These are phyloP conservation scores for Biscogniauxia sp. DNA, from an alignment of 2,329 filamentous ascomycete species.

Conservation along the genomic window DNA sequence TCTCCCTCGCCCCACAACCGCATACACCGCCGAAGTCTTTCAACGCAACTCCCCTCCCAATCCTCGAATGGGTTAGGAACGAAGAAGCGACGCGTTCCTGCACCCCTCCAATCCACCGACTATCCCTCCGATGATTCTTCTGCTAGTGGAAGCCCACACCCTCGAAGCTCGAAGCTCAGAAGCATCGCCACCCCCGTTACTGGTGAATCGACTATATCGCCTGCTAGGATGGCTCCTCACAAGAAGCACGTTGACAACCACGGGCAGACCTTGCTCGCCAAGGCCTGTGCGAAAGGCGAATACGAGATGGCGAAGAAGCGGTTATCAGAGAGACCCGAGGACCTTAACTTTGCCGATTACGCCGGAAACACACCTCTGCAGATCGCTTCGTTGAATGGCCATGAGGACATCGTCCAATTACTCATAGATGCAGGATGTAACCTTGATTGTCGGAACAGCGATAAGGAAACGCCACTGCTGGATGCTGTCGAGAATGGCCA, in stretches of 20 bases:
- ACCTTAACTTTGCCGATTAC: conserved; percentile 86
- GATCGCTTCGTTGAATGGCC: conserved; percentile 85
- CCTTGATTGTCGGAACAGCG: conserved; percentile 73
- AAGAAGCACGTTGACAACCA: conserved; percentile 91
- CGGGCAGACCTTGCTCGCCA: conserved; percentile 85
- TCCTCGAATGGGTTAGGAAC: conserved; percentile 53
- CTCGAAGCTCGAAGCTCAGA: conserved; percentile 56
- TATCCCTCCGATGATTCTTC: conserved; percentile 69
- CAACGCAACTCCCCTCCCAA: conserved; percentile 59
- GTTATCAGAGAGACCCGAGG: conserved; percentile 76
- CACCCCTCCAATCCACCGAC: conserved; percentile 60
- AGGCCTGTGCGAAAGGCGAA: conserved; percentile 83
- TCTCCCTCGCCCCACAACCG: conserved; percentile 61
- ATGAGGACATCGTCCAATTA: conserved; percentile 81
- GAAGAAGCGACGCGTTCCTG: conserved; percentile 62
- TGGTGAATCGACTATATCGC: conserved; percentile 60
- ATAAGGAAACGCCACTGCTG: conserved; percentile 89
- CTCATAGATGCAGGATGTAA: conserved; percentile 82
- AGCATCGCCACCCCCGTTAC: conserved; percentile 55
- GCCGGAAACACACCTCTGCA: conserved; percentile 96
- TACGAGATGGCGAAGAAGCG: conserved; percentile 74
- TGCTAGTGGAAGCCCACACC: conserved; percentile 57
- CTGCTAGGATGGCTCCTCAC: conserved; percentile 66
- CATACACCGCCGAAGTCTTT: conserved; percentile 61
- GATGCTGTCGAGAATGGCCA: conserved; percentile 97